Evolutionary conservation across 2,329 filamentous ascomycete species (phyloP).

Genomic region (Mariannaea sp.): DNA sequence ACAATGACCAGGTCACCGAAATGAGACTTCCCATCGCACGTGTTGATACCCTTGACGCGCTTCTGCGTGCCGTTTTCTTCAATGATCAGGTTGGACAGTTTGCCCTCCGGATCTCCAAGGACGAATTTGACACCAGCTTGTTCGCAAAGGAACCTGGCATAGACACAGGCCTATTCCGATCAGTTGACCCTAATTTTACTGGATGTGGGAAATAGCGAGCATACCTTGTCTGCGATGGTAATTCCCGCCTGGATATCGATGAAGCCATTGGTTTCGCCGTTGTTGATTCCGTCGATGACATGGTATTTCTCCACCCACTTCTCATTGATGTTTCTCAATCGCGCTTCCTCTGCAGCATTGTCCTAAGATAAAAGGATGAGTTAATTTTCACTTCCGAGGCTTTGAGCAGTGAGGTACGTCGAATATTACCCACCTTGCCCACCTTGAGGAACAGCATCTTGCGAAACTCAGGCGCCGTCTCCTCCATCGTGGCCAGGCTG

Average conservation of each 20-base stretch:
- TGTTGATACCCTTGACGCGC: not conserved
- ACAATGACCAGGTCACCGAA: not conserved
- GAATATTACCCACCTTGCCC: too few species aligned
- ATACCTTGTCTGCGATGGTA: slow-evolving; percentile 35
- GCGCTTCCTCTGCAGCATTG: not conserved
- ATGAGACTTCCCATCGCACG: not conserved
- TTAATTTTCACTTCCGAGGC: too few species aligned
- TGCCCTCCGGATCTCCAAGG: not conserved
- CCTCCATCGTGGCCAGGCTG: slow-evolving; percentile 1
- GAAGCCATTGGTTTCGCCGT: slow-evolving; percentile 12
- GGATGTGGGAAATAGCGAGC: not conserved
- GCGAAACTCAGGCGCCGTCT: slow-evolving; percentile 3
- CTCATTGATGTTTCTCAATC: not conserved
- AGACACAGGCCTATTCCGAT: slow-evolving; percentile 4
- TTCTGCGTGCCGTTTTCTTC: slow-evolving; percentile 13
- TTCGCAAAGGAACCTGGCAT: slow-evolving; percentile 3
- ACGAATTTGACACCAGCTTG: slow-evolving; percentile 9
- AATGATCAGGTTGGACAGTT: not conserved
- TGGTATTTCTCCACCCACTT: slow-evolving; percentile 12
- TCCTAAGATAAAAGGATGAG: too few species aligned
- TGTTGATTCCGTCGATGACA: slow-evolving; percentile 4
- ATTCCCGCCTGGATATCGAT: slow-evolving; percentile 30
- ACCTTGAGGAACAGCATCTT: slow-evolving; percentile 9
- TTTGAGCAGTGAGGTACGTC: too few species aligned
- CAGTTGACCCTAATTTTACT: not conserved